A percentile compares a stretch with the other conserved stretches of the same genome.
Evolutionary conservation across 345 rosid genomes (phyloP).

Genomic region (Lepidium aucheri): DNA sequence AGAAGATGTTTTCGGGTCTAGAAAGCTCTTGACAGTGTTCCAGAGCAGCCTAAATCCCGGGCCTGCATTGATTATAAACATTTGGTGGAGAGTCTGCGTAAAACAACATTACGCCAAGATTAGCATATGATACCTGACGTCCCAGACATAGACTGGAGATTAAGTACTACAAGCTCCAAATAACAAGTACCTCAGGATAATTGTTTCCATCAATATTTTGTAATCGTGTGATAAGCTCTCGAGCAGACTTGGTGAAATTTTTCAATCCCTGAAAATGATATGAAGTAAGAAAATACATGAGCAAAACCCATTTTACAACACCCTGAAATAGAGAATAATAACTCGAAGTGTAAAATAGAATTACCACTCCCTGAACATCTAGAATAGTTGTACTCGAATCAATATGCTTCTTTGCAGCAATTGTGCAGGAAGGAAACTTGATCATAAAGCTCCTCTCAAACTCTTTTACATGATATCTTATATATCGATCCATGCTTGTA

Average conservation of each 20-base stretch:
- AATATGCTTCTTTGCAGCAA: slow-evolving; percentile 95
- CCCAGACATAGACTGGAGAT: slow-evolving; percentile 42
- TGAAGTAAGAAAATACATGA: background rate
- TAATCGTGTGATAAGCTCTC: slow-evolving; percentile 84
- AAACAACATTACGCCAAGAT: slow-evolving; percentile 15
- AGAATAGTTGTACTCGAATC: slow-evolving; percentile 94
- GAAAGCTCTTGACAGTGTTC: slow-evolving; percentile 74
- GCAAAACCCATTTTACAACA: slow-evolving; percentile 46
- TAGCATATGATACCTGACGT: slow-evolving; percentile 49
- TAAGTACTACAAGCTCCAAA: slow-evolving; percentile 9
- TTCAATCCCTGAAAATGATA: slow-evolving; percentile 63
- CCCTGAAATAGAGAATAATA: background rate
- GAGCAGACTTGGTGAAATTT: slow-evolving; percentile 88
- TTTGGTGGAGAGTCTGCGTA: slow-evolving; percentile 90
- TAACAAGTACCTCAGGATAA: slow-evolving; percentile 75
- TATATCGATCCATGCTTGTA: slow-evolving; percentile 80
- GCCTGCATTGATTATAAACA: slow-evolving; percentile 98
- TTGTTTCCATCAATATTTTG: slow-evolving; percentile 95
- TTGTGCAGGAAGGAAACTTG: slow-evolving; percentile 94
- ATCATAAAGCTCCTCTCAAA: slow-evolving; percentile 81
- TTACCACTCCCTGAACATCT: slow-evolving; percentile 99
- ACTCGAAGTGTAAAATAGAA: background rate
- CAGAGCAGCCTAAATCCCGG: slow-evolving; percentile 89
- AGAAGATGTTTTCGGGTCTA: slow-evolving; percentile 93
- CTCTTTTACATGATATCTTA: slow-evolving; percentile 89